Evolutionary conservation across 208 protist species (phyloP), one percentile per base, ranked within the genome.

Genomic region (Crithidia thermophila): DNA sequence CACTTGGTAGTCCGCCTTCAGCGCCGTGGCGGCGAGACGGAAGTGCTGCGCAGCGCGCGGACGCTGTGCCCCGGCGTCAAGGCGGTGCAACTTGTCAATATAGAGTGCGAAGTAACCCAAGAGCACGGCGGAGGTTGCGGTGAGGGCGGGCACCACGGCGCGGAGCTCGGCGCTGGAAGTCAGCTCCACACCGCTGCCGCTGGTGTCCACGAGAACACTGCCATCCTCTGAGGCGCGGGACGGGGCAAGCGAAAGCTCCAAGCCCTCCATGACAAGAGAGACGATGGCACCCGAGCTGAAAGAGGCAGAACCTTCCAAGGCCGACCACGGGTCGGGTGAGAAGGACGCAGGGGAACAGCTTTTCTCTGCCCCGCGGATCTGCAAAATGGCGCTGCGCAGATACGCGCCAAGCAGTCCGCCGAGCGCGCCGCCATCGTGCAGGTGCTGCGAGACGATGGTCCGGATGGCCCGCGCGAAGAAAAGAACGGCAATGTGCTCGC

Each of bases 391-490:
- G 31, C 74, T 80, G 45, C 52, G 59, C 51, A 80, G 63, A 34
- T 80, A 80, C 14, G 64, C 67, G 21, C 52, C 61, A 13, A 80
- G 50, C 28, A 80, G 67, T 27, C 62, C 64, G 23, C 66, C 63
- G 47, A 75, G 55, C 21, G 68, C 63, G 34, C 67, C 74, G 21
- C 63, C 67, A 28, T 80, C 67, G 49, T 67, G 67, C 0, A 75
- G 42, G n/a, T 60, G 45, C 3, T 75, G 27, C 13, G 67, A 63
- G 14, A 60, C 52, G 16, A 72, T 63, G 2, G 62, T 34, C 33
- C 60, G 67, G 7, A 75, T 58, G 3, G 62, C 50, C 11, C 70
- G 67, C 13, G 74, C 63, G 40, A 80, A 80, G 37, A 75, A 75
- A 14, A 80, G 63, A 6, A 21, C 34, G 0, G 50, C 67, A 18